These are phyloP conservation scores for Colletotrichum coccodes DNA, from an alignment of 2,329 filamentous ascomycete species.

Conservation along the genomic window DNA sequence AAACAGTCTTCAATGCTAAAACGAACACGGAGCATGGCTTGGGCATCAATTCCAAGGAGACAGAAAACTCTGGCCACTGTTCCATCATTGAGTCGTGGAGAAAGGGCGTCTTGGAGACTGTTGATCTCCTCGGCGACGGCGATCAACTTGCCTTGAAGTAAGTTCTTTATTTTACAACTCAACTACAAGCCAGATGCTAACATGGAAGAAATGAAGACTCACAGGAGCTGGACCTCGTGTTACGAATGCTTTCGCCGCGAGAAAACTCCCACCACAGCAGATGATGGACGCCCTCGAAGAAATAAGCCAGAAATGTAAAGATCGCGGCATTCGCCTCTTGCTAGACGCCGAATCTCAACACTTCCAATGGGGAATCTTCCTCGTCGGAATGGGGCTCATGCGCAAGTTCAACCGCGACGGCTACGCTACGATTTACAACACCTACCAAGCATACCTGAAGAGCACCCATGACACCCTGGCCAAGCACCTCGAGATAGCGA, in stretches of 20 bases:
- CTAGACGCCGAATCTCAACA: slow-evolving; percentile 88
- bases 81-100: slow-evolving; percentile 78
- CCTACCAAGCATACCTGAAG: slow-evolving; percentile 83
- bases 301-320: slow-evolving; percentile 77
- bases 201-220: slow-evolving; percentile 59
- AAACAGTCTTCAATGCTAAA: slow-evolving; percentile 76
- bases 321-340: slow-evolving; percentile 77
- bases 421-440: slow-evolving; percentile 80
- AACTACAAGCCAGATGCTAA: not conserved
- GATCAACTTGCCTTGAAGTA: slow-evolving; percentile 75
- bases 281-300: slow-evolving; percentile 78
- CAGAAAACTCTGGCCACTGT: slow-evolving; percentile 56
- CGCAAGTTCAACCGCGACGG: slow-evolving; percentile 75
- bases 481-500: slow-evolving; percentile 68
- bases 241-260: slow-evolving; percentile 72
- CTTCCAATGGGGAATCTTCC: slow-evolving; percentile 82
- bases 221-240: slow-evolving; percentile 83
- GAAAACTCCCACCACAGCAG: slow-evolving; percentile 69
- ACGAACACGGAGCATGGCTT: slow-evolving; percentile 55
- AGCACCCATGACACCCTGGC: slow-evolving; percentile 66
- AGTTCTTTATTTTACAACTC: slow-evolving; percentile 27
- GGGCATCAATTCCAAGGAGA: slow-evolving; percentile 55
- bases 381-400: slow-evolving; percentile 81
- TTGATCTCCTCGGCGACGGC: slow-evolving; percentile 72
- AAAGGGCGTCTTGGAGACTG: slow-evolving; percentile 78